These are phyloP conservation scores for Mayamaea pseudoterrestris DNA, from an alignment of 108 stramenopile species.

Conservation along the genomic window DNA sequence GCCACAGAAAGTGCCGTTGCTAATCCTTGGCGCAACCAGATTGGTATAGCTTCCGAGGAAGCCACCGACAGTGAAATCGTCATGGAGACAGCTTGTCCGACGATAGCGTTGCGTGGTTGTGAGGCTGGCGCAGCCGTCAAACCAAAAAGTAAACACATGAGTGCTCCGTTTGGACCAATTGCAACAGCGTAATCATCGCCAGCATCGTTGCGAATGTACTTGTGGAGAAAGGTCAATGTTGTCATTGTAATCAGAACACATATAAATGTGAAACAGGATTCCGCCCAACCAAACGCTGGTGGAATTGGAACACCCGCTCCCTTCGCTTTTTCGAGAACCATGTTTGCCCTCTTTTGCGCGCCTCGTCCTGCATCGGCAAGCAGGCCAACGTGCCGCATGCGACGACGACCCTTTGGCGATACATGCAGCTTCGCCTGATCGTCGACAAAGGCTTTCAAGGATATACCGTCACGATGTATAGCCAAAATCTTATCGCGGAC, in stretches of 20 bases:
- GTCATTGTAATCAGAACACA: background rate
- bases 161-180: constrained; percentile 18
- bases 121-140: constrained; percentile 33
- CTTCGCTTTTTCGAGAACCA: background rate
- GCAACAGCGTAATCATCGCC: background rate
- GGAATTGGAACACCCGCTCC: background rate
- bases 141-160: constrained; percentile 27
- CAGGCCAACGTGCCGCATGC: no score
- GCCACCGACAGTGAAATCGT: constrained; percentile 4
- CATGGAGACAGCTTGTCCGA: constrained; percentile 18
- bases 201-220: background rate
- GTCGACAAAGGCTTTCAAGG: no score
- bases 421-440: no score
- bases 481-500: constrained; percentile 3
- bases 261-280: background rate
- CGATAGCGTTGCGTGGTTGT: constrained; percentile 25
- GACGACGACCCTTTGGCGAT: no score
- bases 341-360: no score
- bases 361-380: no score
- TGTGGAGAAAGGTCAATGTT: background rate
- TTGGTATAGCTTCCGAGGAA: background rate
- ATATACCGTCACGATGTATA: no score
- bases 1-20: constrained; percentile 17
- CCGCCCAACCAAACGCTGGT: background rate
- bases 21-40: background rate